Base-by-base conservation (phyloP, 495 filamentous ascomycete species). In the Neurospora cerealis region DNA sequence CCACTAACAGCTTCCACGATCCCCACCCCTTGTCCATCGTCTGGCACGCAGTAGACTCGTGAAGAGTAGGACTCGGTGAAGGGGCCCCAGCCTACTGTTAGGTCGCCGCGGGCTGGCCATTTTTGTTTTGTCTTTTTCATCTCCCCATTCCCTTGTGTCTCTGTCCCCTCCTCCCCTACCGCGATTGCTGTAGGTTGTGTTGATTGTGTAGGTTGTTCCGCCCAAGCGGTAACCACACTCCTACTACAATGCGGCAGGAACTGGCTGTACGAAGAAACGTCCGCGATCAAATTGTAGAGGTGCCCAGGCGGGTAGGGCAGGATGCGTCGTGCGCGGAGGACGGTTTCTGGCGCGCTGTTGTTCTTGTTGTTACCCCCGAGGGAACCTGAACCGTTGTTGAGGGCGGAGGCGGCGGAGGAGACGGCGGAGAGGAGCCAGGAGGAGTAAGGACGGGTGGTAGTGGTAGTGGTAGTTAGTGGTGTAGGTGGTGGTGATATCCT, bases 201-300 rank as follows among this genome's bases (percentile, higher is more conserved):
- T 4, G 40, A 11, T 5, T 41, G 41, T 17, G 17, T n/a, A 9
- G 42, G 42, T 3, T 42, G 41, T 7, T 46, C 42, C 3, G 83
- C 80, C 86, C 86, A 88, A 34, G 73, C 74, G 6, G 93, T 97
- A 3, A 97, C 92, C 39, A 81, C 86, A 2, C 91, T 93, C 8
- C 85, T 83, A 15, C 86, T 84, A 82, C 94, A 94, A 88, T 96
- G 96, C 10, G 95, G 95, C 39, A 97, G 88, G 89, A 96, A 98
- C 75, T 83, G 77, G 54, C 83, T 82, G 89, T 98, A 99, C 76
- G 87, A 88, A 81, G 91, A 86, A 75, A 97, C 90, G 80, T 97
- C 93, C 79, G 93, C 87, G 81, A 98, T 93, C 40, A 97, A 84
- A 73, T 84, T 83, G 90, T 93, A 98, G 76, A 99, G 88, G 0